Percentiles rank a stretch among this genome's conserved stretches.
phyloP scores from a whole-genome alignment of 306 rosid species.

The Benincasa hispida region DNA sequence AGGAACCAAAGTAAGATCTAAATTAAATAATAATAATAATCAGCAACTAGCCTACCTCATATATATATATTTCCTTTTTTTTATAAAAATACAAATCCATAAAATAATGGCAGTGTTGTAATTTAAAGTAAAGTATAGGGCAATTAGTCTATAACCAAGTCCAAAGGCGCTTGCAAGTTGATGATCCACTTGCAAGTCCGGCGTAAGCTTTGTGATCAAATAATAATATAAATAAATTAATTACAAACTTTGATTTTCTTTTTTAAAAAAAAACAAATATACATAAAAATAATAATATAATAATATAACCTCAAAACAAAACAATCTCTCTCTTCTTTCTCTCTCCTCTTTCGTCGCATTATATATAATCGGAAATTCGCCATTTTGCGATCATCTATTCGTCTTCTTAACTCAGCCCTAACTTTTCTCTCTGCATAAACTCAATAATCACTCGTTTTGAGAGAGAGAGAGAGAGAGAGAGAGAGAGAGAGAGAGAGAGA shows the following conservation, averaged over 20 bases:
- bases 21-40: too few relatives aligned
- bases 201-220: slow-evolving; percentile 37
- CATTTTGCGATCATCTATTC: slow-evolving; percentile 3
- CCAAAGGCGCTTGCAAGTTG: slow-evolving; percentile 65
- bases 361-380: neutral
- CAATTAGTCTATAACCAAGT: slow-evolving; percentile 23
- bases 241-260: too few relatives aligned
- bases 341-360: slow-evolving; percentile 9
- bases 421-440: neutral
- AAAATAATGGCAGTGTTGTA: neutral
- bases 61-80: neutral
- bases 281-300: neutral
- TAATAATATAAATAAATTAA: neutral
- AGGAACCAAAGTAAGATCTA: too few relatives aligned
- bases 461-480: neutral
- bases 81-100: neutral
- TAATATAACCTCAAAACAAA: neutral
- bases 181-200: slow-evolving; percentile 70
- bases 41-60: too few relatives aligned
- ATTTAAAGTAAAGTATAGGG: neutral
- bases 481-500: neutral
- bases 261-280: neutral
- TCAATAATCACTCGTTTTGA: neutral
- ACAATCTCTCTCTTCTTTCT: neutral
- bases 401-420: neutral